Conservation (phyloP, 2,329 filamentous ascomycete genomes). For the Metarhizium sp. region DNA sequence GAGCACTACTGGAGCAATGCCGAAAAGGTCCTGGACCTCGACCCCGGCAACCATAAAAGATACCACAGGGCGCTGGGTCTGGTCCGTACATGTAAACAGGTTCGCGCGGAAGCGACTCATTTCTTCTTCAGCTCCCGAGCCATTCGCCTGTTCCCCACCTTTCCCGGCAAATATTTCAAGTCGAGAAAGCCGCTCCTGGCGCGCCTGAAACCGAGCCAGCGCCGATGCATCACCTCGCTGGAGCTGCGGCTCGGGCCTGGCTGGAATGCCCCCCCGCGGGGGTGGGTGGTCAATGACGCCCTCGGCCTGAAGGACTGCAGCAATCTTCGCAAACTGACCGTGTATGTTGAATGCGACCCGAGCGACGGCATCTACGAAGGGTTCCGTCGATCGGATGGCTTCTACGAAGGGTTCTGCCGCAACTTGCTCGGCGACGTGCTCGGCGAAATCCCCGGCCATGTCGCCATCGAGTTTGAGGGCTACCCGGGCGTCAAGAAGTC, state of each 20-base stretch:
- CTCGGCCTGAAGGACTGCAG: slow-evolving; percentile 55
- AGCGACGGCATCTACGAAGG: slow-evolving; percentile 58
- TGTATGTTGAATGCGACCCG: slow-evolving; percentile 67
- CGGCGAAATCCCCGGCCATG: slow-evolving; percentile 43
- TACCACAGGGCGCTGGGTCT: slow-evolving; percentile 51
- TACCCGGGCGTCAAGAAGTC: slow-evolving; percentile 55
- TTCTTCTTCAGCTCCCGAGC: slow-evolving; percentile 55
- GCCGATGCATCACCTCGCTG: slow-evolving; percentile 50
- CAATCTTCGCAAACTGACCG: slow-evolving; percentile 48
- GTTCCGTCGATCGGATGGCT: slow-evolving; percentile 55
- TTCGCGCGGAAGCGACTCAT: slow-evolving; percentile 55
- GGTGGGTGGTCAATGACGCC: slow-evolving; percentile 58
- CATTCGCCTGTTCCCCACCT: slow-evolving; percentile 58
- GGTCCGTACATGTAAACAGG: slow-evolving; percentile 49
- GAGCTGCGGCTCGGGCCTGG: slow-evolving; percentile 66
- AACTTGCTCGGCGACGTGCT: slow-evolving; percentile 49
- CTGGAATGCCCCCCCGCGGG: slow-evolving; percentile 59
- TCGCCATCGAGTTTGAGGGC: slow-evolving; percentile 59
- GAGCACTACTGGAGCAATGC: slow-evolving; percentile 47
- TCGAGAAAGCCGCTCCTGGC: slow-evolving; percentile 63
- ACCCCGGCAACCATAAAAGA: slow-evolving; percentile 54
- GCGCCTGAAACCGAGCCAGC: slow-evolving; percentile 52
- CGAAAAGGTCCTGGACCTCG: slow-evolving; percentile 53
- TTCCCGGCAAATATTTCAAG: slow-evolving; percentile 58
- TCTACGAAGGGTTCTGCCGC: slow-evolving; percentile 60